Base-by-base conservation (phyloP, 805 yeast species). In the Henningerozyma blattae region DNA sequence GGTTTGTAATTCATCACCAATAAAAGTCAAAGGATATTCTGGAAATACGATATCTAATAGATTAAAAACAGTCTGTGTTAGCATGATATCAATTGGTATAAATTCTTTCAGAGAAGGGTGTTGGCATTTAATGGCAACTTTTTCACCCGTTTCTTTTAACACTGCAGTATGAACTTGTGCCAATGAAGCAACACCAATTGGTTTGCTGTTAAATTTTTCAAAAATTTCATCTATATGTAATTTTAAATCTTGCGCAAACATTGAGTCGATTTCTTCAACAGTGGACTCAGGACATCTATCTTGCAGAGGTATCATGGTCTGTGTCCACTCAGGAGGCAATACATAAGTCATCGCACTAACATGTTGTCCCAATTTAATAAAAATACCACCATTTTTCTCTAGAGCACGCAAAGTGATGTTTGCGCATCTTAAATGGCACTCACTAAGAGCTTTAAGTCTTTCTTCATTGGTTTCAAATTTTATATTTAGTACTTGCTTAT, bases 361-460 rank as follows among this genome's bases (percentile, higher is more conserved):
- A 52, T 91, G 98, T 54, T 91, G 98, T 10, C 99, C 98, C 29
- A 91, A 62, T 56, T 91, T 91, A 56, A 91, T 91, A 55, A 78
- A 91, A 6, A 91, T 68, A 1, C 98, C 98, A 14, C 95, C 96
- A 50, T 91, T 91, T 20, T 63, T 64, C 50, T 83, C 86, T 24
- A 91, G 59, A 0, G 96, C 95, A 28, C 62, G 58, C 36, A 84
- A 63, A 0, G 98, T 84, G 34, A 86, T 75, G 9, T 62, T 50
- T 0, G 98, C 96, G 31, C 95, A 86, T 36, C 62, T 62, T 37
- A 62, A 54, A 52, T 91, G 97, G 28, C 94, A 81, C 27, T 64
- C 56, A 5, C 70, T 56, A 32, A 89, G 56, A 1, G 77, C 89
- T 4, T 48, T 43, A 2, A 54, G 45, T 30, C 77, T 67, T 3